phyloP scores from a whole-genome alignment of 2,329 filamentous ascomycete genomes.

The Colletotrichum shisoi region DNA sequence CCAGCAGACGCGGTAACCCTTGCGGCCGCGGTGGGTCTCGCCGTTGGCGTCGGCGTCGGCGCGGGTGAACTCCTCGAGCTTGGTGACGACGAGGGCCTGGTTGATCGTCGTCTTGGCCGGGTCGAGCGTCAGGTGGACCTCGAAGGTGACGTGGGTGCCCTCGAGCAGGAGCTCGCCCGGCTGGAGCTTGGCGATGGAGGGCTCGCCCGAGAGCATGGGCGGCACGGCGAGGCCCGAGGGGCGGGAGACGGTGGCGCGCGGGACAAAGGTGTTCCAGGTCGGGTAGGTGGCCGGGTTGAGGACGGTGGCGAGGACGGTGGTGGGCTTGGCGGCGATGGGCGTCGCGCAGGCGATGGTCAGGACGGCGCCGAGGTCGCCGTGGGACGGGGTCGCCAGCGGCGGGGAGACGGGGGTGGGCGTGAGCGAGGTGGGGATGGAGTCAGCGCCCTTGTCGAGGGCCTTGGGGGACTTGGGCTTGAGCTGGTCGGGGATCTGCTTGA shows the following conservation, averaged over 20 bases:
- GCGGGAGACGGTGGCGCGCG: constrained; percentile 43
- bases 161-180: constrained; percentile 43
- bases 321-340: constrained; percentile 48
- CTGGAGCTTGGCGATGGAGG: constrained; percentile 27
- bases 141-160: constrained; percentile 47
- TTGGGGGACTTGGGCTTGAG: constrained; percentile 35
- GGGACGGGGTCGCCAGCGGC: constrained; percentile 24
- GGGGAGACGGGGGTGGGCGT: constrained; percentile 35
- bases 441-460: constrained; percentile 32
- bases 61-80: constrained; percentile 47
- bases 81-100: constrained; percentile 44
- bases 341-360: constrained; percentile 45
- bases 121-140: constrained; percentile 47
- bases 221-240: constrained; percentile 35
- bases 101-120: constrained; percentile 39
- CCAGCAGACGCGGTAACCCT: constrained; percentile 54
- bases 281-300: constrained; percentile 47
- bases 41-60: constrained; percentile 14
- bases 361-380: constrained; percentile 29
- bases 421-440: constrained; percentile 32
- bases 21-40: constrained; percentile 42
- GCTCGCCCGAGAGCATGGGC: constrained; percentile 38
- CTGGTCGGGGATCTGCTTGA: constrained; percentile 34
- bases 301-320: constrained; percentile 45
- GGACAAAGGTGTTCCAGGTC: constrained; percentile 50